A percentile compares a stretch with the other conserved stretches of the same genome.
Conservation (phyloP, 495 filamentous ascomycete genomes). For the Bacidia rubella region DNA sequence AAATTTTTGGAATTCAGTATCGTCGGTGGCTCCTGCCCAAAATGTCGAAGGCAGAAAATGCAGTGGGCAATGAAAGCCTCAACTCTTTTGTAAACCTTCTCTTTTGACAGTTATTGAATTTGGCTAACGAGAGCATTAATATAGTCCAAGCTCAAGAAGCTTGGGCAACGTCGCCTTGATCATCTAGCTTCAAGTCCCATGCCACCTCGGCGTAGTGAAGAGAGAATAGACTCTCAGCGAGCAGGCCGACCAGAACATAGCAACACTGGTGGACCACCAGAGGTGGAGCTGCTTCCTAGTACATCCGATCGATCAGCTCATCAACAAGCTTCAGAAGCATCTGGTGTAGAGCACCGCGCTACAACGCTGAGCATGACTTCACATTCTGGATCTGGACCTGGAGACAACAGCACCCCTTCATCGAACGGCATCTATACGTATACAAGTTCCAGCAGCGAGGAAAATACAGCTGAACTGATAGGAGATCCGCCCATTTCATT, state of each 20-base stretch:
- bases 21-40: background rate
- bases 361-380: background rate
- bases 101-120: background rate
- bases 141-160: background rate
- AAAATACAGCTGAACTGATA: background rate
- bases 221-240: background rate
- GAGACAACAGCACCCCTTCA: background rate
- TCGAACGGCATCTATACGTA: background rate
- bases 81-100: background rate
- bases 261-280: background rate
- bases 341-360: background rate
- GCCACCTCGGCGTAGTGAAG: background rate
- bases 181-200: background rate
- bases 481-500: background rate
- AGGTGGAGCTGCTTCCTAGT: background rate
- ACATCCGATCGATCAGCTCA: background rate
- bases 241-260: background rate
- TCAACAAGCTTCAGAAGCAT: background rate
- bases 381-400: background rate
- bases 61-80: background rate
- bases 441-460: background rate
- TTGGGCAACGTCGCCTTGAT: background rate
- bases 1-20: background rate
- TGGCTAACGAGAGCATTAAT: background rate
- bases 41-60: background rate